These are phyloP conservation scores for Tephrocybe sp. DNA, from an alignment of 768 basidiomycete genomes.

Conservation along the genomic window DNA sequence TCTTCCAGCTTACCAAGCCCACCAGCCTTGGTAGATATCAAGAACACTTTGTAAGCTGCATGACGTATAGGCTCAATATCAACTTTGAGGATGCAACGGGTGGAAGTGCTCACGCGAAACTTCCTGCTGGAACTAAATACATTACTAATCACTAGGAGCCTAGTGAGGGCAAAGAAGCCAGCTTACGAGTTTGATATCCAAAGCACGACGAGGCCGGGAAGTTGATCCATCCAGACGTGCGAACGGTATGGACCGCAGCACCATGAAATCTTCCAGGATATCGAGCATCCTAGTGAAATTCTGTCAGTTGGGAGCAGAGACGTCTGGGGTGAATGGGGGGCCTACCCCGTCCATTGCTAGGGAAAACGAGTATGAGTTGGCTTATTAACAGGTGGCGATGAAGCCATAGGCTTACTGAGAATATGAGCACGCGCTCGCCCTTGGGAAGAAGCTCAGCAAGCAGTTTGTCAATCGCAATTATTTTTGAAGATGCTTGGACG, in stretches of 20 bases:
- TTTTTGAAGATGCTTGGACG: conserved; percentile 54
- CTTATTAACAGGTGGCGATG: too few species aligned
- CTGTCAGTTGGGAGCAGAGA: neutral
- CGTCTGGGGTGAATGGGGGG: too few species aligned
- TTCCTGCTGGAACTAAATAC: conserved; percentile 54
- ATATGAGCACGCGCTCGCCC: conserved; percentile 64
- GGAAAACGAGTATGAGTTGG: conserved; percentile 6
- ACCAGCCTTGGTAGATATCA: conserved; percentile 71
- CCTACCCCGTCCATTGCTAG: conserved; percentile 59
- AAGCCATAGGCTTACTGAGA: conserved; percentile 45
- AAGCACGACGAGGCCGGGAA: conserved; percentile 47
- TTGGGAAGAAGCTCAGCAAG: conserved; percentile 53
- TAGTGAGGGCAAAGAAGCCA: neutral
- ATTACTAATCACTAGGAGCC: neutral
- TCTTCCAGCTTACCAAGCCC: conserved; percentile 52
- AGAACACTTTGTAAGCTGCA: conserved; percentile 61
- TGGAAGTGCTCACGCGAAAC: conserved; percentile 42
- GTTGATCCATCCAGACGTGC: conserved; percentile 60
- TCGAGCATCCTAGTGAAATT: conserved; percentile 55
- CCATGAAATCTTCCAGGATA: conserved; percentile 65
- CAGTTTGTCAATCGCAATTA: conserved; percentile 57
- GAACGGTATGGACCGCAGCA: conserved; percentile 53
- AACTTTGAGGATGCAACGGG: neutral
- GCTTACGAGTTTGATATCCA: conserved; percentile 57
- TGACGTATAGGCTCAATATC: neutral